Conservation (phyloP, 305 asterid genomes). For the Fraxinus albicans region DNA sequence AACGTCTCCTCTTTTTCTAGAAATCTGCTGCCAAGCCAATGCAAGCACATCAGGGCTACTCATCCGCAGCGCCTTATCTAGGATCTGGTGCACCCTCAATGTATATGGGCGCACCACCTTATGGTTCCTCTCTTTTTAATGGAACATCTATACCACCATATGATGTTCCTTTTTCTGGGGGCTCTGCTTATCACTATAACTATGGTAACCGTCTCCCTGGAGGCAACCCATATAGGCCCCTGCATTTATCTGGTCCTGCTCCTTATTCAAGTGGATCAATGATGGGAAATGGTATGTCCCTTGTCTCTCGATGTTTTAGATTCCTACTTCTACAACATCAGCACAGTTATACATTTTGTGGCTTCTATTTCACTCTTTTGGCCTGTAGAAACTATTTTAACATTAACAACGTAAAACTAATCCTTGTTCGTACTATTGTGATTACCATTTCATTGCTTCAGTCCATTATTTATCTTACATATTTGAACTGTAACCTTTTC, state of each 20-base stretch:
- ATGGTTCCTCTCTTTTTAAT: constrained; percentile 71
- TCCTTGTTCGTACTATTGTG: background rate
- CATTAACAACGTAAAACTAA: background rate
- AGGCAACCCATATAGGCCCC: constrained; percentile 75
- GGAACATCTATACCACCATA: constrained; percentile 73
- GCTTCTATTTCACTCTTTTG: background rate
- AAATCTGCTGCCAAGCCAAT: constrained; percentile 67
- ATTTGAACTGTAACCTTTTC: background rate
- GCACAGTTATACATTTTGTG: background rate
- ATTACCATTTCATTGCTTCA: background rate
- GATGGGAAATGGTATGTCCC: constrained; percentile 50
- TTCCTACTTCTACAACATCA: background rate
- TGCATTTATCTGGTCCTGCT: constrained; percentile 68
- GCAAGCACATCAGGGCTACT: constrained; percentile 71
- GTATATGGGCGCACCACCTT: constrained; percentile 83
- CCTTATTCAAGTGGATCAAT: constrained; percentile 75
- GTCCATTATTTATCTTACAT: background rate
- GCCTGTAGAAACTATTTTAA: background rate
- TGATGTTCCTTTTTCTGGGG: constrained; percentile 81
- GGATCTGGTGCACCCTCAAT: constrained; percentile 79
- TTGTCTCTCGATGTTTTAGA: constrained; percentile 1
- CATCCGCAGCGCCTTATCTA: constrained; percentile 61
- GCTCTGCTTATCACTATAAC: constrained; percentile 78
- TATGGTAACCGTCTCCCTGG: constrained; percentile 76
- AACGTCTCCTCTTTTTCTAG: constrained; percentile 32